phyloP scores from a whole-genome alignment of 2,329 filamentous ascomycete species.

The Botrytis galanthina region DNA sequence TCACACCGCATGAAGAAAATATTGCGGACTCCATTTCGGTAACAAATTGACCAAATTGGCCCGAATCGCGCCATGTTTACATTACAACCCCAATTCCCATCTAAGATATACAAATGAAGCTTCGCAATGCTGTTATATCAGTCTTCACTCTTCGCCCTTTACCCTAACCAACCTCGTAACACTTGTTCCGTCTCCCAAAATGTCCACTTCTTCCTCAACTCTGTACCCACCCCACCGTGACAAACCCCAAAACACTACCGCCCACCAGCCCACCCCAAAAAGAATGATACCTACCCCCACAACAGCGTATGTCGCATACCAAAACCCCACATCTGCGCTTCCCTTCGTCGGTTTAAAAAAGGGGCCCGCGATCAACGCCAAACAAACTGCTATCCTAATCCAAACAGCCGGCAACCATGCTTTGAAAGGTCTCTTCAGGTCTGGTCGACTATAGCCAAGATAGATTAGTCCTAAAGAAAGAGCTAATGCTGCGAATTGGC shows the following conservation, averaged over 20 bases:
- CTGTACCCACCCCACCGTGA: constrained; percentile 59
- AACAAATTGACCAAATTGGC: neutral
- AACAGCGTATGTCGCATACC: constrained; percentile 54
- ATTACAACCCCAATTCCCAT: neutral
- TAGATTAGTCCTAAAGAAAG: constrained; percentile 39
- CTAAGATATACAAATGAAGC: neutral
- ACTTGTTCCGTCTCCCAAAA: constrained; percentile 64
- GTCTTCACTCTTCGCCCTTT: constrained; percentile 16
- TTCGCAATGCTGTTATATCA: neutral
- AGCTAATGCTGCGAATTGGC: constrained; percentile 45
- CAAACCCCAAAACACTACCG: constrained; percentile 60
- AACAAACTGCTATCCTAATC: constrained; percentile 33
- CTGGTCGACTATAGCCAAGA: constrained; percentile 55
- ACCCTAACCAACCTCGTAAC: constrained; percentile 55
- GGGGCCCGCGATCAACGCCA: constrained; percentile 39
- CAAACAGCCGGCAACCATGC: constrained; percentile 37
- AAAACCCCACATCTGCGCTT: constrained; percentile 46
- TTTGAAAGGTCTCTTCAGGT: constrained; percentile 36
- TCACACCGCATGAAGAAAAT: neutral
- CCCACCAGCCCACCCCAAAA: constrained; percentile 65
- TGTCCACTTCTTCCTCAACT: constrained; percentile 59
- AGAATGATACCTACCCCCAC: constrained; percentile 52
- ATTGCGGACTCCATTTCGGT: neutral
- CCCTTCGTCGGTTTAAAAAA: constrained; percentile 43
- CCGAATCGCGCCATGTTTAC: neutral